Percentiles rank a stretch among this genome's conserved stretches.
phyloP scores from a whole-genome alignment of 768 basidiomycete species.

The Panus rudis region DNA sequence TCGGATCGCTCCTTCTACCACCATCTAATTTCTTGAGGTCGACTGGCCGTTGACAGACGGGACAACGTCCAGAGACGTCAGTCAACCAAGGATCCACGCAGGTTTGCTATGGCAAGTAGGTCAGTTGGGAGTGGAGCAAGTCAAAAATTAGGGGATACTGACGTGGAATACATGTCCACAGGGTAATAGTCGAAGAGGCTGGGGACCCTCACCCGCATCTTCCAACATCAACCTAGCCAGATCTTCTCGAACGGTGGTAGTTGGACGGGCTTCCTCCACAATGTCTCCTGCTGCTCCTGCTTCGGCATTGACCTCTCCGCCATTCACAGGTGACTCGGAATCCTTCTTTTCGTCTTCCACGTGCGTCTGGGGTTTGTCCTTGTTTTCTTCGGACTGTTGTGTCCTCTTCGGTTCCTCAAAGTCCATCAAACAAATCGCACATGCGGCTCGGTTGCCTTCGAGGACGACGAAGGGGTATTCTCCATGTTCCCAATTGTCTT shows the following conservation, averaged over 20 bases:
- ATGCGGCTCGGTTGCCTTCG: conserved; percentile 77
- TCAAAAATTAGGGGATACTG: conserved; percentile 24
- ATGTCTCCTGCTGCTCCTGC: conserved; percentile 26
- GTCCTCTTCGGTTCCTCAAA: conserved; percentile 62
- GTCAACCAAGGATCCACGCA: conserved; percentile 88
- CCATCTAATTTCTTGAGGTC: too few relatives aligned
- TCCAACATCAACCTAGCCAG: conserved; percentile 42
- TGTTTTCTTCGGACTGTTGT: background rate
- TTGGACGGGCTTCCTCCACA: conserved; percentile 19
- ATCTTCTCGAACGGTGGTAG: conserved; percentile 34
- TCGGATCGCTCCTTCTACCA: conserved; percentile 28
- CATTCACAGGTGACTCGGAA: too few relatives aligned
- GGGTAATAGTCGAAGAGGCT: conserved; percentile 65
- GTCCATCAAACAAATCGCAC: conserved; percentile 80
- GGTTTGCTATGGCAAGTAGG: conserved; percentile 52
- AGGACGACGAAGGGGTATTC: conserved; percentile 78
- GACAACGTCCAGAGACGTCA: conserved; percentile 82
- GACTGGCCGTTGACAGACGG: conserved; percentile 75
- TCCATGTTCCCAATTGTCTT: conserved; percentile 69
- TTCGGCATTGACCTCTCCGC: background rate
- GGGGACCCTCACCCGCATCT: conserved; percentile 71
- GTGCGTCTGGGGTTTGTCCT: conserved; percentile 1
- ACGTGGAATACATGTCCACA: conserved; percentile 93
- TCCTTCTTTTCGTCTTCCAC: background rate
- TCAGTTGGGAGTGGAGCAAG: conserved; percentile 3